Conservation (phyloP, 192 early-diverging fungal genomes). For the Entomortierella lignicola region DNA sequence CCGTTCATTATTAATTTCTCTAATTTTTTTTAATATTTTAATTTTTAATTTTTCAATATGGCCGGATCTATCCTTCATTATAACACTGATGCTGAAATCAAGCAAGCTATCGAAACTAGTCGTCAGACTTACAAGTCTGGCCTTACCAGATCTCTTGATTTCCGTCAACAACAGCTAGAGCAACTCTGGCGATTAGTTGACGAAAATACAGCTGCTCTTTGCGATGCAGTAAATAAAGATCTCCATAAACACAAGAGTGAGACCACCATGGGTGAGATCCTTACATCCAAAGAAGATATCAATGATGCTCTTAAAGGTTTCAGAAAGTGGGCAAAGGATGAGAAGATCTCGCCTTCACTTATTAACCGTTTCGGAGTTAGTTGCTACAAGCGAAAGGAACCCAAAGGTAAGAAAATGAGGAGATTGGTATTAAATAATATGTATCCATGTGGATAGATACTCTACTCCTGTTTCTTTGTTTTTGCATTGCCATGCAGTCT, state of each 20-base stretch:
- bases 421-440: too few species aligned
- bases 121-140: too few species aligned
- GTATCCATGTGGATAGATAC: too few species aligned
- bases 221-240: conserved; percentile 69
- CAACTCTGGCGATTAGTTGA: conserved; percentile 10
- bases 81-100: too few species aligned
- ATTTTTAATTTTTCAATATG: too few species aligned
- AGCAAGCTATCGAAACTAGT: too few species aligned
- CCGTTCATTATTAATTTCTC: too few species aligned
- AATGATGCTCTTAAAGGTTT: conserved; percentile 62
- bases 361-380: conserved; percentile 59
- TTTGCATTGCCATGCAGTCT: conserved; percentile 48
- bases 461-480: conserved; percentile 64
- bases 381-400: conserved; percentile 72
- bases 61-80: too few species aligned
- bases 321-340: conserved; percentile 65
- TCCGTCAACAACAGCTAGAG: too few species aligned
- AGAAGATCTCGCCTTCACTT: conserved; percentile 52
- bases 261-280: conserved; percentile 66
- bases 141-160: too few species aligned
- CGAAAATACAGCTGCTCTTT: conserved; percentile 65
- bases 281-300: conserved; percentile 55
- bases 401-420: conserved; percentile 64
- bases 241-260: conserved; percentile 67
- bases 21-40: too few species aligned